Evolutionary conservation across 208 protist genomes (phyloP), one percentile per base, ranked within the genome.

Genomic region (Wallacemonas sp.): DNA sequence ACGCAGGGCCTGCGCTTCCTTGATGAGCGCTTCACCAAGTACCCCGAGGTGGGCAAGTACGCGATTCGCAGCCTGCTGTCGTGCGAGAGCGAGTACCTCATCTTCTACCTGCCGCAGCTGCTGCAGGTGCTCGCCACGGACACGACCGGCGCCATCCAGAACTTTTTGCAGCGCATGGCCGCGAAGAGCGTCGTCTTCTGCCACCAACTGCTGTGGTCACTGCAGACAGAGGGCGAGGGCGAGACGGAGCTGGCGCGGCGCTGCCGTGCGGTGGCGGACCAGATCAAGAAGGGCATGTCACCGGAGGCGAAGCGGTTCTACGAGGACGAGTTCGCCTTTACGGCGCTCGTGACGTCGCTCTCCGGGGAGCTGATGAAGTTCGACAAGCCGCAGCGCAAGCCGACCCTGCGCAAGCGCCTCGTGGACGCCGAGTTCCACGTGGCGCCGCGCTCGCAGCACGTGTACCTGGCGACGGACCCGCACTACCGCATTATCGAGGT

Each of bases 91-190:
- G 85, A 94, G 59, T 59, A 76, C 63, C 82, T 97, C 62, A 91
- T 93, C 72, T 97, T 97, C 67, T 97, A 93, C 74, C 79, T 97
- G 32, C 92, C 89, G 41, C 92, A 97, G 82, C 79, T 97, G 26
- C 77, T 94, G 48, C 92, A 97, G 74, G 70, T 91, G 42, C 74
- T 95, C 31, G 78, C 83, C 26, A 70, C 63, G 18, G 89, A 95
- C 74, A 57, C 31, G 41, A 82, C 65, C 48, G 89, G 79, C 50
- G 70, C 52, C 45, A 85, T 93, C 52, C 65, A 79, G 25, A 33
- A 39, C 11, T 94, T 90, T 57, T 79, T 94, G 2, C 28, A 69
- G 29, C 72, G 71, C 45, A 91, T 85, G 75, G 76, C 76, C 41
- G 63, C 57, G 25, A 84, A 79, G 62, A 92, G 83, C 73, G 68